Percentiles rank a stretch among this genome's conserved stretches.
Evolutionary conservation across 1,284 basidiomycete genomes (phyloP).

Genomic region (Vanrija pseudolonga): DNA sequence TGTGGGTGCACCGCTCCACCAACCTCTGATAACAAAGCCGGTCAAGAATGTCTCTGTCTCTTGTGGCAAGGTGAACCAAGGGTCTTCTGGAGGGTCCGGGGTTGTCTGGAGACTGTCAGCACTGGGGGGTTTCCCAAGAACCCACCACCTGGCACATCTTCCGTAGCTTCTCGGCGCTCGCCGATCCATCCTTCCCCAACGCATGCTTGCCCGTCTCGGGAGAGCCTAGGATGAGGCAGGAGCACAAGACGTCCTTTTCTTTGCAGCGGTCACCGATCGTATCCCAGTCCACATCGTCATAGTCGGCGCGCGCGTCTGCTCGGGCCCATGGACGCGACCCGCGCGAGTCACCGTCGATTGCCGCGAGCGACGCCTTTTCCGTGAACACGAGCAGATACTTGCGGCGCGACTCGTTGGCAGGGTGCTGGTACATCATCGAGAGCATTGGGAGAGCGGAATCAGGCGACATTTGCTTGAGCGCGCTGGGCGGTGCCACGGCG

Average conservation of each 20-base stretch:
- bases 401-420: not conserved
- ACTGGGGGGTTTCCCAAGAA: not conserved
- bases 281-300: constrained; percentile 20
- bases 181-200: constrained; percentile 11
- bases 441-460: constrained; percentile 15
- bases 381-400: constrained; percentile 20
- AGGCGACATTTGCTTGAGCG: constrained; percentile 13
- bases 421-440: constrained; percentile 11
- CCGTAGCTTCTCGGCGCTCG: constrained; percentile 15
- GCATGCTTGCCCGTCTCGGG: constrained; percentile 1
- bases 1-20: not conserved
- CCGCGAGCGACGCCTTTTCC: constrained; percentile 13
- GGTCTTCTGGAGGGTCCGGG: constrained; percentile 8
- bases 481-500: constrained; percentile 5
- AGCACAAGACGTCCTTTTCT: constrained; percentile 16
- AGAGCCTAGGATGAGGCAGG: constrained; percentile 14
- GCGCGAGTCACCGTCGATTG: constrained; percentile 14
- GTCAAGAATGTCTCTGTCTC: constrained; percentile 13
- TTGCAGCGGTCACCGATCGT: constrained; percentile 18
- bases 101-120: constrained; percentile 1
- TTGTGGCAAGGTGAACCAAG: constrained; percentile 10
- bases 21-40: constrained; percentile 12
- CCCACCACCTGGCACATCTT: constrained; percentile 21
- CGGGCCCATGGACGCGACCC: constrained; percentile 10
- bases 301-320: constrained; percentile 10